phyloP scores from a whole-genome alignment of 371 early-diverging fungal genomes.

The Syncephalis fuscata region DNA sequence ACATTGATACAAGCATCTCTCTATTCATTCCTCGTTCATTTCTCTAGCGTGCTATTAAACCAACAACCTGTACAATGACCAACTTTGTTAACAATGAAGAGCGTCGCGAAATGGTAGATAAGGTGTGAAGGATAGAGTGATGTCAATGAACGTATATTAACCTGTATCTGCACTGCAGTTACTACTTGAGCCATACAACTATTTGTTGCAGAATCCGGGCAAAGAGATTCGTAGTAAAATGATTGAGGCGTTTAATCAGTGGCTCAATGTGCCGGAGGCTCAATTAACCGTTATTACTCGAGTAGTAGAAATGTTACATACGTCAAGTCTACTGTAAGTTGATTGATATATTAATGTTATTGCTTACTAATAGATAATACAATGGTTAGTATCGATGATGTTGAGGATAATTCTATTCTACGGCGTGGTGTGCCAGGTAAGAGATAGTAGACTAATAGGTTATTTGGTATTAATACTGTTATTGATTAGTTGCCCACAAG shows the following conservation, averaged over 20 bases:
- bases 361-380: neutral
- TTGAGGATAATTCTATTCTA: slow-evolving; percentile 81
- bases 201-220: slow-evolving; percentile 66
- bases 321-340: slow-evolving; percentile 70
- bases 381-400: slow-evolving; percentile 69
- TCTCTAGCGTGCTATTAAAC: no score
- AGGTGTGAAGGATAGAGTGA: no score
- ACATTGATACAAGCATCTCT: no score
- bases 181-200: slow-evolving; percentile 64
- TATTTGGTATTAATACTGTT: neutral
- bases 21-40: no score
- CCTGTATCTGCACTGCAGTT: slow-evolving; percentile 17
- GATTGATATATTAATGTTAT: neutral
- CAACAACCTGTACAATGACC: no score
- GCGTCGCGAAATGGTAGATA: no score
- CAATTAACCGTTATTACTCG: slow-evolving; percentile 51
- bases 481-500: slow-evolving; percentile 65
- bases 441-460: neutral
- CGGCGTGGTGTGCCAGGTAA: slow-evolving; percentile 74
- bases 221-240: slow-evolving; percentile 80
- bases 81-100: no score
- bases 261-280: slow-evolving; percentile 60
- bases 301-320: slow-evolving; percentile 88
- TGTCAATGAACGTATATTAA: no score
- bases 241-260: slow-evolving; percentile 74